These are phyloP conservation scores for Suillus alpinus DNA, from an alignment of 768 basidiomycete genomes.

Conservation along the genomic window DNA sequence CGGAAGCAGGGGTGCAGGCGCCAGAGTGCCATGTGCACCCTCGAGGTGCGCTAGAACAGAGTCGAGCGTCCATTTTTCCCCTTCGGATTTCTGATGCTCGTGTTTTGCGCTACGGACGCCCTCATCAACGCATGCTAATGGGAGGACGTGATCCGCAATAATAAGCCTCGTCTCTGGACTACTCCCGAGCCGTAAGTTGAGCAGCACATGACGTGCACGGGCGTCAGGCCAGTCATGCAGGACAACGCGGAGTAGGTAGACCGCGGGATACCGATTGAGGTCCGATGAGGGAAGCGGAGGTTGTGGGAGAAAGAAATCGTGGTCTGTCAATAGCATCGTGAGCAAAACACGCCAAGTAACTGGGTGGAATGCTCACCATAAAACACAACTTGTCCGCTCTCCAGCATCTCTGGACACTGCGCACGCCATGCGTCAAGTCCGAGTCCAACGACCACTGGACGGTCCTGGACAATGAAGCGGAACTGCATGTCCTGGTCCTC, in stretches of 20 bases:
- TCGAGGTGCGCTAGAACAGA: conserved; percentile 40
- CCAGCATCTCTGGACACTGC: conserved; percentile 56
- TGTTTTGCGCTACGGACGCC: conserved; percentile 10
- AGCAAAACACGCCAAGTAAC: neutral
- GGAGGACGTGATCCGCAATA: conserved; percentile 70
- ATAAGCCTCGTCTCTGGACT: conserved; percentile 51
- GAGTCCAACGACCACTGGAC: conserved; percentile 50
- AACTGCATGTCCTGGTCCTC: conserved; percentile 34
- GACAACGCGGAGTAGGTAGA: conserved; percentile 69
- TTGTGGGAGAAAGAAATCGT: conserved; percentile 77
- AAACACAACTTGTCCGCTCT: conserved; percentile 50
- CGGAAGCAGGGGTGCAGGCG: conserved; percentile 60
- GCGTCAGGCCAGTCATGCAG: conserved; percentile 79
- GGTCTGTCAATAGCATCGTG: conserved; percentile 36
- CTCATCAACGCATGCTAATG: conserved; percentile 64
- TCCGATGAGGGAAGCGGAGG: conserved; percentile 29
- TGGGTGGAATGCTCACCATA: conserved; percentile 37
- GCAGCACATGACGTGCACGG: conserved; percentile 44
- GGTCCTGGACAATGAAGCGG: conserved; percentile 56
- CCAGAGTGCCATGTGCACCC: conserved; percentile 52
- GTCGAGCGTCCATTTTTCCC: conserved; percentile 23
- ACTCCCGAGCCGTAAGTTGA: conserved; percentile 41
- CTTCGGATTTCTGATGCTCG: conserved; percentile 15
- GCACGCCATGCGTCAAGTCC: conserved; percentile 57
- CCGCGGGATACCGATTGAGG: conserved; percentile 43